phyloP scores from a whole-genome alignment of 2,329 filamentous ascomycete species.

The Aspergillus melleus region DNA sequence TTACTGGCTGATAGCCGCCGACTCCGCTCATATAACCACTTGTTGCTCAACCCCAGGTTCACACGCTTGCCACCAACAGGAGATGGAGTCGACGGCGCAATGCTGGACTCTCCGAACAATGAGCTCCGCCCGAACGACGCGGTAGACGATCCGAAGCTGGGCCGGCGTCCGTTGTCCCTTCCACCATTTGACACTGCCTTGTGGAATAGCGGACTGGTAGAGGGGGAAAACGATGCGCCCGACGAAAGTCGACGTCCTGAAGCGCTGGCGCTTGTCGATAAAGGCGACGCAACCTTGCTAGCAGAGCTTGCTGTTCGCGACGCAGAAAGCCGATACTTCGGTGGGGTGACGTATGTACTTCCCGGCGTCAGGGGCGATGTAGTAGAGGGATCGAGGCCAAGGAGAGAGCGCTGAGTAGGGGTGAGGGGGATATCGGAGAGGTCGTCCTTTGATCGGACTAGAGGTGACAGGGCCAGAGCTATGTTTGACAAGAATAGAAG shows the following conservation, averaged over 20 bases:
- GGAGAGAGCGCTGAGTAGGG: constrained; percentile 78
- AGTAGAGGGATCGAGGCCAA: constrained; percentile 74
- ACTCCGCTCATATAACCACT: constrained; percentile 90
- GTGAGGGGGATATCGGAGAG: constrained; percentile 89
- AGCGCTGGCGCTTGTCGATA: constrained; percentile 37
- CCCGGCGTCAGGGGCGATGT: constrained; percentile 64
- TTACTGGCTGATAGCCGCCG: constrained; percentile 40
- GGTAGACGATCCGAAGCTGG: constrained; percentile 52
- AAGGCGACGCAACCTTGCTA: constrained; percentile 38
- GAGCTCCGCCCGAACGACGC: constrained; percentile 34
- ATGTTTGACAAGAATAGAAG: constrained; percentile 71
- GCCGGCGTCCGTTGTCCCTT: constrained; percentile 50
- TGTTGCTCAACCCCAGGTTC: constrained; percentile 80
- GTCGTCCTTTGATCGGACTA: constrained; percentile 71
- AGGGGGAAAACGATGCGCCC: constrained; percentile 56
- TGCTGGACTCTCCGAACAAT: constrained; percentile 43
- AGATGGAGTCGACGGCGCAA: constrained; percentile 66
- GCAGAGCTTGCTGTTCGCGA: constrained; percentile 46
- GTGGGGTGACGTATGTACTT: constrained; percentile 78
- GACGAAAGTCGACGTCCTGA: constrained; percentile 35
- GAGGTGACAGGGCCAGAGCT: constrained; percentile 66
- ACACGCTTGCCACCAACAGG: constrained; percentile 66
- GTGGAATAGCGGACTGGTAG: constrained; percentile 62
- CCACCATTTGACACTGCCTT: constrained; percentile 59
- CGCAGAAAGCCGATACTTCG: constrained; percentile 77